Percentiles rank a stretch among this genome's conserved stretches.
Conservation (phyloP, 805 yeast genomes). For the Kodamaea restingae region DNA sequence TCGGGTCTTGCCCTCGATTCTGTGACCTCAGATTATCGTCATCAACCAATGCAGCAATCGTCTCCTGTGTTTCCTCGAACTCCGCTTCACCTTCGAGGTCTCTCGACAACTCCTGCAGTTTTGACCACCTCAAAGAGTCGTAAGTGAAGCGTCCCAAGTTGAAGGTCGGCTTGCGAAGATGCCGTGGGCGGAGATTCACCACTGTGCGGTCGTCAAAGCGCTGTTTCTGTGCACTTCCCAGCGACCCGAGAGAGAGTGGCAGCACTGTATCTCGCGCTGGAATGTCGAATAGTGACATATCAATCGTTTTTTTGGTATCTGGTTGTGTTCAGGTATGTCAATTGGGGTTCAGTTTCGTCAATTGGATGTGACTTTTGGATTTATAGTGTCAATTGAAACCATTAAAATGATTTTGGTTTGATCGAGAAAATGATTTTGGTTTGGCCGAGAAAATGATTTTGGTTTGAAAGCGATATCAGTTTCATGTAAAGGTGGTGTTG, state of each 20-base stretch:
- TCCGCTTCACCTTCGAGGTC: too few relatives aligned
- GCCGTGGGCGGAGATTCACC: background rate
- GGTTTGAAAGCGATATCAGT: too few relatives aligned
- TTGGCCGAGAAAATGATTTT: too few relatives aligned
- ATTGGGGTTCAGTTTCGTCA: too few relatives aligned
- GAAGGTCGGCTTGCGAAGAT: background rate
- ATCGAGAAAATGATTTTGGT: too few relatives aligned
- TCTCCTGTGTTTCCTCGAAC: too few relatives aligned
- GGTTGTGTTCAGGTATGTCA: too few relatives aligned
- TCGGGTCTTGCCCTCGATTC: too few relatives aligned
- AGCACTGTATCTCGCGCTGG: slow-evolving; percentile 10
- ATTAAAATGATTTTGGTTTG: too few relatives aligned
- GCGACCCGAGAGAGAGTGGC: slow-evolving; percentile 9
- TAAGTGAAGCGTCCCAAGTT: slow-evolving; percentile 7
- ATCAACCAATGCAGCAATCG: too few relatives aligned
- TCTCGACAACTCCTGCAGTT: background rate
- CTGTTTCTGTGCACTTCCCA: slow-evolving; percentile 13
- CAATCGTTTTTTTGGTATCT: background rate
- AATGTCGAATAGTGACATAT: slow-evolving; percentile 9
- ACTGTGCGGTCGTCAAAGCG: slow-evolving; percentile 39
- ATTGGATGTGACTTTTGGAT: background rate
- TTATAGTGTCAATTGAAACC: background rate
- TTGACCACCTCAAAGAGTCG: background rate
- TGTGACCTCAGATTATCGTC: too few relatives aligned
- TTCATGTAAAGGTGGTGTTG: too few relatives aligned